Percentiles rank a stretch among this genome's conserved stretches.
Evolutionary conservation across 2,329 filamentous ascomycete genomes (phyloP).

Genomic region (Amylocarpus encephaloides): DNA sequence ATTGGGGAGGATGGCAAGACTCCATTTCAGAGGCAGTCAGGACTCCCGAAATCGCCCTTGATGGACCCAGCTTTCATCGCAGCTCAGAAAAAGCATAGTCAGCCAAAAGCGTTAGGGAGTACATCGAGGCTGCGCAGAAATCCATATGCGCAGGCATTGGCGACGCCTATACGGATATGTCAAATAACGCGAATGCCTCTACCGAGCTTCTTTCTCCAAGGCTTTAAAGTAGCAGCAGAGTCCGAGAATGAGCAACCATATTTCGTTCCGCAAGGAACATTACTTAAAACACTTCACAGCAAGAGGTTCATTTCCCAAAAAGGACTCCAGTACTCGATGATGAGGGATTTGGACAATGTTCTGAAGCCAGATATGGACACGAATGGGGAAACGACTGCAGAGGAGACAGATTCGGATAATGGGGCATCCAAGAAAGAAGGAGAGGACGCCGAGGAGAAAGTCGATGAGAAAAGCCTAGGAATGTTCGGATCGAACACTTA

Average conservation of each 20-base stretch:
- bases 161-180: constrained; percentile 53
- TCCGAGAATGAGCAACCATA: constrained; percentile 47
- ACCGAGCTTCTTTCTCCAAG: constrained; percentile 57
- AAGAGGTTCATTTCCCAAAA: constrained; percentile 5
- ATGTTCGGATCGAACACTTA: neutral
- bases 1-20: too few relatives aligned
- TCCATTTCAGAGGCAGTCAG: neutral
- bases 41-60: constrained; percentile 41
- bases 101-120: constrained; percentile 29
- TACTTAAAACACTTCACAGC: constrained; percentile 18
- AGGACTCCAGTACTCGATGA: neutral
- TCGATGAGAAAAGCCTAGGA: neutral
- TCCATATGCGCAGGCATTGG: constrained; percentile 58
- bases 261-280: constrained; percentile 45
- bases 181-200: constrained; percentile 41
- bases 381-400: too few relatives aligned
- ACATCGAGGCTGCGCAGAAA: constrained; percentile 51
- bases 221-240: constrained; percentile 50
- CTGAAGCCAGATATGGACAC: neutral
- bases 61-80: constrained; percentile 39
- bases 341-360: too few relatives aligned
- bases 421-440: neutral
- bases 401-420: too few relatives aligned
- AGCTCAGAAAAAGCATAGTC: constrained; percentile 28
- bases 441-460: neutral